A percentile compares a stretch with the other conserved stretches of the same genome.
These are phyloP conservation scores for Dactylellina drechsleri DNA, from an alignment of 2,329 filamentous ascomycete species.

Conservation along the genomic window DNA sequence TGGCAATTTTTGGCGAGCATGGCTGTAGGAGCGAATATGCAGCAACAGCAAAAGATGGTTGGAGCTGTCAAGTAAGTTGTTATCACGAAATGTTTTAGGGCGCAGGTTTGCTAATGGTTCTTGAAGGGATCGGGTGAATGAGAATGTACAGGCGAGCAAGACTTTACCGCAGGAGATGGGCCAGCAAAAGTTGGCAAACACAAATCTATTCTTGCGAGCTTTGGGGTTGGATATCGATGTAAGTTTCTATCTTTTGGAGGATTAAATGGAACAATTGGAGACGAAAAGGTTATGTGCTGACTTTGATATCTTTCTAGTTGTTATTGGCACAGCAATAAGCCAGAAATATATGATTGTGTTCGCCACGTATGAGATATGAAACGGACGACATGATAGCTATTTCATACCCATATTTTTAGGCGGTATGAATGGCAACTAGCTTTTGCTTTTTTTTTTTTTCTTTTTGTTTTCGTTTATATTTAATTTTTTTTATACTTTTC, in stretches of 20 bases:
- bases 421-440: conserved; percentile 39
- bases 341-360: background rate
- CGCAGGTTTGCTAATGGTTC: conserved; percentile 6
- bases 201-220: conserved; percentile 98
- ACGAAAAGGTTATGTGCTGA: conserved; percentile 3
- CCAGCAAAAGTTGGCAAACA: conserved; percentile 83
- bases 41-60: conserved; percentile 94
- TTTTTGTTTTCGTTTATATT: background rate
- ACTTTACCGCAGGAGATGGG: conserved; percentile 88
- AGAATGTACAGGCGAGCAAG: conserved; percentile 88
- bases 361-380: background rate
- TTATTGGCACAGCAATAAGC: conserved; percentile 17
- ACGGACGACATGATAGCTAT: conserved; percentile 15
- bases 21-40: conserved; percentile 89
- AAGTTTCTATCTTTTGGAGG: conserved; percentile 10
- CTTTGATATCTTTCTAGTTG: conserved; percentile 7
- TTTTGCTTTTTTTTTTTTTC: conserved; percentile 11
- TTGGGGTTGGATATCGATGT: conserved; percentile 95
- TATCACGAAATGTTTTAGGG: background rate
- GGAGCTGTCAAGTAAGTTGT: conserved; percentile 81
- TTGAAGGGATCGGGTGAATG: conserved; percentile 84
- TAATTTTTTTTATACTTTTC: background rate
- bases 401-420: conserved; percentile 55
- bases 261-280: background rate
- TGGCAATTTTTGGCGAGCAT: conserved; percentile 98